Conservation (phyloP, 225 moss, liverwort and hornwort species). For the Physcomitrellopsis africana region DNA sequence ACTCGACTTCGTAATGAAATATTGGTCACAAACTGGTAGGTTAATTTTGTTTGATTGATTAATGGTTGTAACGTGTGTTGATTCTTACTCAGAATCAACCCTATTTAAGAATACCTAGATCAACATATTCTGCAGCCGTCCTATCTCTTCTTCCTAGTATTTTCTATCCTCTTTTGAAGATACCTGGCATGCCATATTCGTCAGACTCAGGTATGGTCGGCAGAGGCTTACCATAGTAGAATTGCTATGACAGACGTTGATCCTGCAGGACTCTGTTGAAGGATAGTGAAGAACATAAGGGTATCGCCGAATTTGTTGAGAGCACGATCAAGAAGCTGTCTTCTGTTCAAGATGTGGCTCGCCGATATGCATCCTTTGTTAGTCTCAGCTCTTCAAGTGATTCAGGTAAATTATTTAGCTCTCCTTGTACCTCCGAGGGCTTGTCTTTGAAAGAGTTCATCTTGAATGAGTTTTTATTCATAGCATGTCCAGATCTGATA, state of each 20-base stretch:
- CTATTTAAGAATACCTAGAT: background rate
- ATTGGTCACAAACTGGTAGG: conserved; percentile 79
- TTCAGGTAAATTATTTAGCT: conserved; percentile 40
- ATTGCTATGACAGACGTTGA: conserved; percentile 27
- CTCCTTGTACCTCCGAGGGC: conserved; percentile 6
- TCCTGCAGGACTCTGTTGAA: conserved; percentile 60
- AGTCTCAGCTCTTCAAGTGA: conserved; percentile 59
- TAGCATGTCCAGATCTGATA: background rate
- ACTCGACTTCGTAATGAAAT: conserved; percentile 85
- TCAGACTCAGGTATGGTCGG: conserved; percentile 12
- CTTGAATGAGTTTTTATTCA: background rate
- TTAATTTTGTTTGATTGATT: background rate
- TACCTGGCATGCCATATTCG: conserved; percentile 4
- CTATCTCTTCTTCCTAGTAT: conserved; percentile 6
- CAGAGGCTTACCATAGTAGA: conserved; percentile 21
- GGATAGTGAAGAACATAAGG: conserved; percentile 72
- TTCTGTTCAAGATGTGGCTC: conserved; percentile 86
- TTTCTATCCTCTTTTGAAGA: background rate
- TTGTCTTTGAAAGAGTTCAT: background rate
- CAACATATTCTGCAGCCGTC: background rate
- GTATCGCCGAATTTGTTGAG: conserved; percentile 71
- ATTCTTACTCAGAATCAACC: background rate
- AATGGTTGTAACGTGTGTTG: background rate
- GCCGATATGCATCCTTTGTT: conserved; percentile 77
- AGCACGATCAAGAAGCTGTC: conserved; percentile 75